Percentiles rank a stretch among this genome's conserved stretches.
phyloP scores from a whole-genome alignment of 2,329 filamentous ascomycete species.

The Pseudocercospora pini-densiflorae region DNA sequence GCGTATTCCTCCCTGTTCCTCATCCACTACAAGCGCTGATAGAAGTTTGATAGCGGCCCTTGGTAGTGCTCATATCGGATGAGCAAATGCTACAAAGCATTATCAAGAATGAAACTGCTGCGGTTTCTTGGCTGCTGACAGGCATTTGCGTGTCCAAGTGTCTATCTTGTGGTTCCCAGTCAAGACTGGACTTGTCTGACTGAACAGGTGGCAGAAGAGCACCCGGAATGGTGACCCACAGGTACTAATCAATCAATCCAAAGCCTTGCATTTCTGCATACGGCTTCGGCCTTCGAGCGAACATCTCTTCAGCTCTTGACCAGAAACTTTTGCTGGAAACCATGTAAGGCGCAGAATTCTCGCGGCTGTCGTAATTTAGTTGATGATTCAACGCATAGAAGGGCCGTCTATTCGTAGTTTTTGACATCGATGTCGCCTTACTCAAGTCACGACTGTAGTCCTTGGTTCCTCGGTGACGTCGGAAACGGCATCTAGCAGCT shows the following conservation, averaged over 20 bases:
- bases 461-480: constrained; percentile 19
- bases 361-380: no score
- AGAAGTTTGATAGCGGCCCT: neutral
- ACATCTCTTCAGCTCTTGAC: neutral
- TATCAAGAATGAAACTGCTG: neutral
- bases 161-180: neutral
- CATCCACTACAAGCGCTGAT: neutral
- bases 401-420: neutral
- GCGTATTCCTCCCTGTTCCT: no score
- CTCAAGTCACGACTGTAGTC: neutral
- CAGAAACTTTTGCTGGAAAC: neutral
- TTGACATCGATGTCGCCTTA: neutral
- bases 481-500: constrained; percentile 22
- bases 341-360: no score
- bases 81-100: neutral
- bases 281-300: neutral
- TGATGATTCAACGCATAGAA: neutral
- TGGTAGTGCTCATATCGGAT: neutral
- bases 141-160: neutral
- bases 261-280: neutral
- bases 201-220: neutral
- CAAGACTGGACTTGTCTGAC: neutral
- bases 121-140: neutral
- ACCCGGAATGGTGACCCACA: neutral
- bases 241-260: neutral